Base-by-base conservation (phyloP, 2,329 filamentous ascomycete genomes). In the Sarocladiaceae sp. region DNA sequence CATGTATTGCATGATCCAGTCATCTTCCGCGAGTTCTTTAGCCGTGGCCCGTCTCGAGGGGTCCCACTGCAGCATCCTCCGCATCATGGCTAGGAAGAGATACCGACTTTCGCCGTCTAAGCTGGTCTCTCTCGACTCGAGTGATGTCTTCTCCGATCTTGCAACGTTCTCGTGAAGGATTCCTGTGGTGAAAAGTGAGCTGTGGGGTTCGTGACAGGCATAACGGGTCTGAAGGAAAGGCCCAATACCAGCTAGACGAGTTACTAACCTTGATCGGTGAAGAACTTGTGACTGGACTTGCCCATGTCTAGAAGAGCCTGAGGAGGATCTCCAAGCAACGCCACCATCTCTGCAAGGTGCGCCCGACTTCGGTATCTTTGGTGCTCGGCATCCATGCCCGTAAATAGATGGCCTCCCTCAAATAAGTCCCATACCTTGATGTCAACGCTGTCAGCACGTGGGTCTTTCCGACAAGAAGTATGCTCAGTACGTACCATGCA, bases 341-440 rank as follows among this genome's bases (percentile, higher is more conserved):
- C 63, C 13, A 75, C 69, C 2, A 79, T 76, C 53, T 79, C 72
- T 1, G 74, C 73, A 18, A 79, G 69, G 58, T 76, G 75, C 0
- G 72, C 72, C 50, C 71, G 65, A 51, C 69, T 73, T 10, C 68
- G 60, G 44, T 77, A 78, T 0, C 28, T 62, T 12, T 70, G 46
- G 36, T 59, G 53, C 56, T 72, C 66, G 1, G 67, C 64, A 48
- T 75, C 72, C 0, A 66, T 36, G 37, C 71, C 65, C 2, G 64
- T 64, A 54, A 78, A 80, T 23, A 80, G 59, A 22, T 66, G 68
- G 0, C 56, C 62, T 3, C 73, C 71, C 63, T 80, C 70, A 51
- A 71, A 78, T 1, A 79, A 39, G 48, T 78, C 64, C 76, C 75
- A 80, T 25, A 75, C 69, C 74, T 54, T 22, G 29, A 25, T 28